These are phyloP conservation scores for Brettanomyces nanus DNA, from an alignment of 805 yeast species.

Conservation along the genomic window DNA sequence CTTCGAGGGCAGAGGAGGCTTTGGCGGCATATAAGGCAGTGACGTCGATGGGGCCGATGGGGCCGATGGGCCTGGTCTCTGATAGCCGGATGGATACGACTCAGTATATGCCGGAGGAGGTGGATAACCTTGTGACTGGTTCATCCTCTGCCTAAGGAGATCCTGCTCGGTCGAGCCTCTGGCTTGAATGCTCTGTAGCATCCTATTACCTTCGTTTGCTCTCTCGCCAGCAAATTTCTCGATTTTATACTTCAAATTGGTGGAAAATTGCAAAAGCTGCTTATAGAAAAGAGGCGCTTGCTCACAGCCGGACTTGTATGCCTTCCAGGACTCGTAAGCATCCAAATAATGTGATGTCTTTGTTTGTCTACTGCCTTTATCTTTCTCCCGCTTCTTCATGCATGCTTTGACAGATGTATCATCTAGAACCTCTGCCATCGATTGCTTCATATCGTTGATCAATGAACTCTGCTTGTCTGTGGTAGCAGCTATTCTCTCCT, in stretches of 20 bases:
- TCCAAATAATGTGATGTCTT: conserved; percentile 34
- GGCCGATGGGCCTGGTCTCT: not conserved
- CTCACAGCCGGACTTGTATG: conserved; percentile 47
- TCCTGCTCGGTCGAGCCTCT: not conserved
- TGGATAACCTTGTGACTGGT: not conserved
- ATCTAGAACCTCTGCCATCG: conserved; percentile 39
- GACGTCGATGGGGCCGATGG: not conserved
- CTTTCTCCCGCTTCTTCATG: conserved; percentile 35
- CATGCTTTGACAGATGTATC: conserved; percentile 34
- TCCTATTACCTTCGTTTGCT: conserved; percentile 18
- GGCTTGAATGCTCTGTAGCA: conserved; percentile 4
- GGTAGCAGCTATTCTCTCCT: conserved; percentile 58
- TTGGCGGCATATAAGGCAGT: conserved; percentile 4
- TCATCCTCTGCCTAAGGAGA: conserved; percentile 3
- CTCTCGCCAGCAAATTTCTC: conserved; percentile 23
- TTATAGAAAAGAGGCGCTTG: conserved; percentile 61
- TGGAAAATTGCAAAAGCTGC: conserved; percentile 33
- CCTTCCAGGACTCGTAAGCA: conserved; percentile 52
- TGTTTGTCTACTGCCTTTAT: conserved; percentile 26
- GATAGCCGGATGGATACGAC: not conserved
- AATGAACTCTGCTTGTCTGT: conserved; percentile 55
- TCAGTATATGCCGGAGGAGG: not conserved
- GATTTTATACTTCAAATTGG: conserved; percentile 19
- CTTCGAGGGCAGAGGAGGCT: conserved; percentile 24
- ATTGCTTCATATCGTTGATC: conserved; percentile 34